These are phyloP conservation scores for Cryphonectria japonica DNA, from an alignment of 2,329 filamentous ascomycete species.

Conservation along the genomic window DNA sequence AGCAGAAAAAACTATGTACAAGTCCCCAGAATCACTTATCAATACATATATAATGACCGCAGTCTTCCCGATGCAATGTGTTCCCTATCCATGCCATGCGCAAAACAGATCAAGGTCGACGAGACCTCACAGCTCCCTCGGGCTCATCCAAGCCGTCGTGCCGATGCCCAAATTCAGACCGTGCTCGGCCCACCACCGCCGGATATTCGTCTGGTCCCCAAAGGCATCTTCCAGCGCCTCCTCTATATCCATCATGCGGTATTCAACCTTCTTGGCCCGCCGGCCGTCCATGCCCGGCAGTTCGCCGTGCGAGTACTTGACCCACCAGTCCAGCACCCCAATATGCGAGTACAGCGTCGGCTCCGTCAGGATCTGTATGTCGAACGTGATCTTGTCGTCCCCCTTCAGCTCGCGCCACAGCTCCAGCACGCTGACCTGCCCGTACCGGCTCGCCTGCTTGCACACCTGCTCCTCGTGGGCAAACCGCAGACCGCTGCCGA, in stretches of 20 bases:
- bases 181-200: constrained; percentile 86
- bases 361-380: constrained; percentile 64
- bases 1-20: background rate
- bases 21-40: background rate
- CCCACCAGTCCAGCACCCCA: constrained; percentile 91
- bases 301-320: constrained; percentile 63
- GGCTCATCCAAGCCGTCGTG: constrained; percentile 89
- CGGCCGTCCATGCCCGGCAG: constrained; percentile 58
- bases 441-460: constrained; percentile 82
- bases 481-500: constrained; percentile 76
- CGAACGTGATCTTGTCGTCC: constrained; percentile 50
- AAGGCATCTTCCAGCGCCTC: constrained; percentile 90
- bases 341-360: constrained; percentile 87
- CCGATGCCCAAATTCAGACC: constrained; percentile 80
- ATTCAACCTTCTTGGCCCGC: constrained; percentile 76
- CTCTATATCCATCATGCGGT: constrained; percentile 94
- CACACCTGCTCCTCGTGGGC: constrained; percentile 81
- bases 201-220: constrained; percentile 69
- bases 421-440: constrained; percentile 81
- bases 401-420: constrained; percentile 79
- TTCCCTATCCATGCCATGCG: background rate
- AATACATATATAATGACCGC: background rate
- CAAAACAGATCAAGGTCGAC: background rate
- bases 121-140: constrained; percentile 63
- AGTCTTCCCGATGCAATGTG: background rate